A percentile compares a stretch with the other conserved stretches of the same genome.
These are phyloP conservation scores for Fibroporia radiculosa DNA, from an alignment of 768 basidiomycete genomes.

Conservation along the genomic window DNA sequence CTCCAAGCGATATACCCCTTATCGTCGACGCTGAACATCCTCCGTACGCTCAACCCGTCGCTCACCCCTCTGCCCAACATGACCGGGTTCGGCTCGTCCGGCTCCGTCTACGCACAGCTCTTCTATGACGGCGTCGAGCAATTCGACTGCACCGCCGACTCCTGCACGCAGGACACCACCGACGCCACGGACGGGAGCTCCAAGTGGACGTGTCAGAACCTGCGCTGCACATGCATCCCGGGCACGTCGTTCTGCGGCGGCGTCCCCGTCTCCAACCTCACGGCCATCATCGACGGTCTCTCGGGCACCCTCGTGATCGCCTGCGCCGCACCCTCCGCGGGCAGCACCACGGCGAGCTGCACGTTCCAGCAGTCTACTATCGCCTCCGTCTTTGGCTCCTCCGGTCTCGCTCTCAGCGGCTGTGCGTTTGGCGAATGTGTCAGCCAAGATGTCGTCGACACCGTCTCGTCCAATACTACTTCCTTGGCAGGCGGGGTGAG, in stretches of 20 bases:
- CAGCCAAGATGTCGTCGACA: slow-evolving; percentile 68
- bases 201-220: slow-evolving; percentile 65
- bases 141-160: slow-evolving; percentile 73
- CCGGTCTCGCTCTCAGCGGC: slow-evolving; percentile 62
- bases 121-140: slow-evolving; percentile 82
- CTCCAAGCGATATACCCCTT: slow-evolving; percentile 69
- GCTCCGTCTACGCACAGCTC: slow-evolving; percentile 58
- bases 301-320: slow-evolving; percentile 57
- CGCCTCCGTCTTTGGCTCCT: slow-evolving; percentile 59
- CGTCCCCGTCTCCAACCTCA: slow-evolving; percentile 37
- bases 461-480: slow-evolving; percentile 30
- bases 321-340: slow-evolving; percentile 44
- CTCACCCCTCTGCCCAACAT: slow-evolving; percentile 62
- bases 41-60: slow-evolving; percentile 62
- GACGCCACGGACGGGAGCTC: slow-evolving; percentile 30
- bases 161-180: slow-evolving; percentile 55
- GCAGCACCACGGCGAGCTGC: slow-evolving; percentile 50
- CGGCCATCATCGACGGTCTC: slow-evolving; percentile 56
- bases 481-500: slow-evolving; percentile 17
- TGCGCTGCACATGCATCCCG: slow-evolving; percentile 66
- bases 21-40: slow-evolving; percentile 67
- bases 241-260: slow-evolving; percentile 73
- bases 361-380: slow-evolving; percentile 69
- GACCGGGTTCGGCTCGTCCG: slow-evolving; percentile 47
- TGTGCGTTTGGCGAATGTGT: slow-evolving; percentile 91